Evolutionary conservation across 2,329 filamentous ascomycete genomes (phyloP), one percentile per base, ranked within the genome.

Genomic region (Pyricularia pennisetigena): DNA sequence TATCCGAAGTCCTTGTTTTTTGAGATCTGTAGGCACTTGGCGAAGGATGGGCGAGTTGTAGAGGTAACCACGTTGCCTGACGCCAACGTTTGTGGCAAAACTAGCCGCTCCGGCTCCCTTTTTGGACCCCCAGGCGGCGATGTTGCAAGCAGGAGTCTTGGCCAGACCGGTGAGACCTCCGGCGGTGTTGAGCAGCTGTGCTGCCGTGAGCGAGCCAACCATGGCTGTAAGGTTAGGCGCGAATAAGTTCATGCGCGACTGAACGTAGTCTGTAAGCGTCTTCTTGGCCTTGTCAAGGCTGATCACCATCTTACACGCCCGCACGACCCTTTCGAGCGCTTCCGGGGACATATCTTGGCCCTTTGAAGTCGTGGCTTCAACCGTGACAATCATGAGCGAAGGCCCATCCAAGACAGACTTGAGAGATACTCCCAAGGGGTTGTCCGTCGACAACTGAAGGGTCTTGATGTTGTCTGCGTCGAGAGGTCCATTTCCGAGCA

Each of bases 201-300:
- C 95, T 8, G 95, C 94, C 2, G 94, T 97, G 23, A 97, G 84
- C 0, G 94, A 95, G 23, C 95, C 95, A 69, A 99, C 91, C 23
- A 99, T 86, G 1, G 88, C 89, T 0, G 95, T 97, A 68, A 98
- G 80, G 74, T 99, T 99, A 0, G 95, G 95, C 4, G 95, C 95
- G 76, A 98, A 98, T 41, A 97, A 84, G 72, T 91, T 95, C 92
- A 99, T 98, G 70, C 95, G 91, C 49, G 94, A 97, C 79, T 97
- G 92, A 20, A 99, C 95, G 75, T 97, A 99, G 76, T 95, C 90
- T 1, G 92, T 97, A 68, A 99, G 84, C 0, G 89, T 91, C 70
- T 86, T 90, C 79, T 97, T 97, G 30, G 94, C 93, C 72, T 85
- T 88, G 76, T 98, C 93, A 10, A 99, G 87, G 54, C 89, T 86